These are phyloP conservation scores for Chaetomium globosum DNA, from an alignment of 2,329 filamentous ascomycete species.

Conservation along the genomic window DNA sequence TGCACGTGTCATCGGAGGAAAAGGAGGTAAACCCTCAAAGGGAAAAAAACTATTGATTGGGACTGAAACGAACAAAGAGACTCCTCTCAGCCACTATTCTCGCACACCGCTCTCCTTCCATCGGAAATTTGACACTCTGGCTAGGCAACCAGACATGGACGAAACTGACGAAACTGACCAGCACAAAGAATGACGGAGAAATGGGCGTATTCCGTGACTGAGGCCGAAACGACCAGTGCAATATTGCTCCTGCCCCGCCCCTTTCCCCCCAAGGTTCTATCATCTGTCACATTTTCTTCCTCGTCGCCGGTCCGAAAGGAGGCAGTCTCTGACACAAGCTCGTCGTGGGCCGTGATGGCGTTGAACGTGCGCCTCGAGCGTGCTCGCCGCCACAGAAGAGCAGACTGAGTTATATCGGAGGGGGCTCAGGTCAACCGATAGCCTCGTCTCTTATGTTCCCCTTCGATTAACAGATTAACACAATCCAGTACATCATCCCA, in stretches of 20 bases:
- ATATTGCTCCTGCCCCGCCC: not conserved
- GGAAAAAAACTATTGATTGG: not conserved
- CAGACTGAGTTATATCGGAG: too few relatives aligned
- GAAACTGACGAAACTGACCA: not conserved
- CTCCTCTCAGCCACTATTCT: not conserved
- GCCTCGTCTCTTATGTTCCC: too few relatives aligned
- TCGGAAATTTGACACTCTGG: not conserved
- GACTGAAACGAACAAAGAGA: not conserved
- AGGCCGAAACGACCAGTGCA: not conserved
- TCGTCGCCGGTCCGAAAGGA: too few relatives aligned
- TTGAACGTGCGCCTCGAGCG: too few relatives aligned
- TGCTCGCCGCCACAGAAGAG: too few relatives aligned
- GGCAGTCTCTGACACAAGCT: too few relatives aligned
- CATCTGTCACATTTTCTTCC: too few relatives aligned
- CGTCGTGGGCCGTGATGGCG: too few relatives aligned
- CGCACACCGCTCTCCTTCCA: too few relatives aligned
- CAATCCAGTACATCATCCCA: too few relatives aligned
- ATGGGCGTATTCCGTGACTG: not conserved
- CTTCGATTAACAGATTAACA: too few relatives aligned
- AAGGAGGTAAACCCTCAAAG: not conserved
- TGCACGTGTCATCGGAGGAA: constrained; percentile 1
- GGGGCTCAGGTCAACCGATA: too few relatives aligned
- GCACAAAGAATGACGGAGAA: not conserved
- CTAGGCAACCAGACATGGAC: not conserved
- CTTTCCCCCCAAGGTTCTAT: not conserved